phyloP scores from a whole-genome alignment of 345 rosid genomes.

The Boechera divaricarpa region DNA sequence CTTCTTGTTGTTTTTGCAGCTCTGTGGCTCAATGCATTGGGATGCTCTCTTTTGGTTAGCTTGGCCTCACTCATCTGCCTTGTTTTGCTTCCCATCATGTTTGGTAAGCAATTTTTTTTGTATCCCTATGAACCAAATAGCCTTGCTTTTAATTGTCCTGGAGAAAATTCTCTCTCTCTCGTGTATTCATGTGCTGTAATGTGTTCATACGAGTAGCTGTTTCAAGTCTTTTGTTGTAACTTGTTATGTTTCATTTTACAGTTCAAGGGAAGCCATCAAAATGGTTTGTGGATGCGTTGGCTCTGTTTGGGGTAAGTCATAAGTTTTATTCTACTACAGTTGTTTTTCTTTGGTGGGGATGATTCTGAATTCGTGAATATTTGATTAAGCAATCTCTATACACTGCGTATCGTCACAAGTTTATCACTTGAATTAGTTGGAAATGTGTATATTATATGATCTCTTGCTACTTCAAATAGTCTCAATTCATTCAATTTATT shows the following conservation, averaged over 20 bases:
- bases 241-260: slow-evolving; percentile 46
- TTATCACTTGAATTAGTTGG: neutral
- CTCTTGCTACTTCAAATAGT: slow-evolving; percentile 1
- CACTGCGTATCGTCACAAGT: neutral
- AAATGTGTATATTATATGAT: neutral
- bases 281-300: slow-evolving; percentile 85
- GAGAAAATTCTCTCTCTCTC: slow-evolving; percentile 1
- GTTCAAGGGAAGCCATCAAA: slow-evolving; percentile 95
- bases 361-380: neutral
- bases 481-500: slow-evolving; percentile 23
- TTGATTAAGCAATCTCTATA: slow-evolving; percentile 5
- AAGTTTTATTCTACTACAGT: slow-evolving; percentile 1
- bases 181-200: neutral
- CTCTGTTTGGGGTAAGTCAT: slow-evolving; percentile 88
- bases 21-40: slow-evolving; percentile 84
- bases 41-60: slow-evolving; percentile 98
- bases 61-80: slow-evolving; percentile 94
- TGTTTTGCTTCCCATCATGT: slow-evolving; percentile 79
- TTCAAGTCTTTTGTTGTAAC: slow-evolving; percentile 8
- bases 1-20: slow-evolving; percentile 47
- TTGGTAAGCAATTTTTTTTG: slow-evolving; percentile 51
- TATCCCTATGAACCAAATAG: slow-evolving; percentile 1
- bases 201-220: slow-evolving; percentile 1
- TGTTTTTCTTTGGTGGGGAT: slow-evolving; percentile 17
- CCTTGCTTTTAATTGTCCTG: slow-evolving; percentile 2